Evolutionary conservation across 1,284 basidiomycete species (phyloP).

Genomic region (Dichomitus squalens): DNA sequence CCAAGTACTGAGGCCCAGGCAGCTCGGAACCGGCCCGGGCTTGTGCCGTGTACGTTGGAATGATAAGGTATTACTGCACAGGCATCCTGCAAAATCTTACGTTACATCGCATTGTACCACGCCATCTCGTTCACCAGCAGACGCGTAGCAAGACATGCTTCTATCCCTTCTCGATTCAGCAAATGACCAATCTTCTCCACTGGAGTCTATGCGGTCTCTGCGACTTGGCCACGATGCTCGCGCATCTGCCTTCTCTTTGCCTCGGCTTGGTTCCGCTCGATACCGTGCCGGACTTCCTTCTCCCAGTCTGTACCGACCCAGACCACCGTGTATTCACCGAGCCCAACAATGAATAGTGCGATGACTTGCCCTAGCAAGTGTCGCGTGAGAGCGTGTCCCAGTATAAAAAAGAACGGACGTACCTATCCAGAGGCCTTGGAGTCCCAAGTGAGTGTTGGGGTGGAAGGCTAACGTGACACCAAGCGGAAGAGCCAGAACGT

Average conservation of each 20-base stretch:
- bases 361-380: constrained; percentile 63
- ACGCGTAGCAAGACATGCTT: too few species aligned
- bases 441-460: constrained; percentile 43
- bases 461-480: constrained; percentile 71
- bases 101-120: too few species aligned
- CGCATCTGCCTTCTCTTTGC: constrained; percentile 38
- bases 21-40: too few species aligned
- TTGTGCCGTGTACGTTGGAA: too few species aligned
- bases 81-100: not conserved
- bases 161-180: not conserved
- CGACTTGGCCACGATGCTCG: not conserved
- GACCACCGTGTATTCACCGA: constrained; percentile 67
- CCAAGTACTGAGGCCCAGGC: too few species aligned
- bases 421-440: constrained; percentile 75
- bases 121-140: too few species aligned
- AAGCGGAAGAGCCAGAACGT: constrained; percentile 70
- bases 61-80: too few species aligned
- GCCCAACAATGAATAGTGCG: constrained; percentile 69
- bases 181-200: too few species aligned
- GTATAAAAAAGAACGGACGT: not conserved
- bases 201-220: not conserved
- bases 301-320: constrained; percentile 72
- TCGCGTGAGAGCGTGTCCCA: not conserved
- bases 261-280: constrained; percentile 52
- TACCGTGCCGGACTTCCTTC: constrained; percentile 54